Evolutionary conservation across 2,329 filamentous ascomycete species (phyloP).

Genomic region (Fulvia fulva): DNA sequence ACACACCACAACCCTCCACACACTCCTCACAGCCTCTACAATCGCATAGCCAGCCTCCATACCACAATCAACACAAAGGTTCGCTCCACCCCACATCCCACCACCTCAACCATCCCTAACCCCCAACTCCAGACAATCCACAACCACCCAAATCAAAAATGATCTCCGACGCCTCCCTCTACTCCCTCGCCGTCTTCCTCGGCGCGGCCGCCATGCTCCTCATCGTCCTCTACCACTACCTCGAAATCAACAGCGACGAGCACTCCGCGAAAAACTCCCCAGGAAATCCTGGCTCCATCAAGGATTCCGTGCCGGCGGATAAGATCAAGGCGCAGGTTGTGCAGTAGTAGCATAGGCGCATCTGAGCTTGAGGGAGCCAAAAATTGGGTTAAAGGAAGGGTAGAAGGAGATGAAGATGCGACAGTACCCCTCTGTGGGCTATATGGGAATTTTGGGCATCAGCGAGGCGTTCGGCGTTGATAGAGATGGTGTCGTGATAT

Average conservation of each 20-base stretch:
- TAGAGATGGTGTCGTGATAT: no score
- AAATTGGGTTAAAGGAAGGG: no score
- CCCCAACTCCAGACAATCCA: no score
- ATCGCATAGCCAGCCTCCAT: no score
- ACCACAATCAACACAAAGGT: no score
- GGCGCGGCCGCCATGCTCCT: conserved; percentile 85
- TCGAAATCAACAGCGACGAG: conserved; percentile 79
- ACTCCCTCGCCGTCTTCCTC: conserved; percentile 87
- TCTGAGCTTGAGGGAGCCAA: no score
- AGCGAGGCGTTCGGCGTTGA: no score
- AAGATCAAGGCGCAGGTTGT: neutral
- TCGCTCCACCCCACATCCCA: neutral
- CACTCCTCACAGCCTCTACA: no score
- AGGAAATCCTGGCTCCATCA: conserved; percentile 4
- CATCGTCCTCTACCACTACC: conserved; percentile 92
- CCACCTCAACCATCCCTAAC: neutral
- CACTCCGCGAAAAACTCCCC: conserved; percentile 3
- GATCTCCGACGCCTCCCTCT: conserved; percentile 92
- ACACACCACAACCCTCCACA: no score
- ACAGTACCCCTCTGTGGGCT: no score
- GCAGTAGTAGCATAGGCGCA: conserved; percentile 3
- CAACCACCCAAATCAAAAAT: conserved; percentile 52
- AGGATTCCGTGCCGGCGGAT: conserved; percentile 3
- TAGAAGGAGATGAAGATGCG: no score
- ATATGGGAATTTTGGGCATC: no score